Evolutionary conservation across 441 rosid genomes (phyloP).

Genomic region (Gossypium schwendimanii): DNA sequence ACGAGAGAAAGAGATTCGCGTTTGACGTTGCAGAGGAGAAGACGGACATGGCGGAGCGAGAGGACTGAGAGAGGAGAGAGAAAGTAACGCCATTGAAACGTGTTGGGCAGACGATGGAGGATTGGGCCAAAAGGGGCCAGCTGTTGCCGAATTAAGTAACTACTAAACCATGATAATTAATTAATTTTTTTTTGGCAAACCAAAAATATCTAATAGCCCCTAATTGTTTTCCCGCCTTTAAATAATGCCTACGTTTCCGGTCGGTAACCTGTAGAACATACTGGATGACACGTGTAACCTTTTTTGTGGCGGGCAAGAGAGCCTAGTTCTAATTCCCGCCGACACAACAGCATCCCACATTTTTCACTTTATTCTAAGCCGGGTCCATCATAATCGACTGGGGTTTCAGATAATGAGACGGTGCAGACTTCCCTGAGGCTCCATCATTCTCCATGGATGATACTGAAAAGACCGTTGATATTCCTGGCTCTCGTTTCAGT

Average conservation of each 20-base stretch:
- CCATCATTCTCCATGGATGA: neutral
- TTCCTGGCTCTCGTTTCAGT: neutral
- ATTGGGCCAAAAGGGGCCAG: slow-evolving; percentile 5
- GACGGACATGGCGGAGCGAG: slow-evolving; percentile 7
- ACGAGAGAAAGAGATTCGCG: slow-evolving; percentile 12
- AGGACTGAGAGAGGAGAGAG: slow-evolving; percentile 5
- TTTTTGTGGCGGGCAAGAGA: too few species aligned
- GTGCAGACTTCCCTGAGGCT: neutral
- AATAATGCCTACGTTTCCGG: neutral
- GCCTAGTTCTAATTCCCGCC: slow-evolving; percentile 6
- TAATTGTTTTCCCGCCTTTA: neutral
- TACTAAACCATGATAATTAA: neutral
- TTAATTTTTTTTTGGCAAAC: neutral
- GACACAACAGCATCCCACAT: neutral
- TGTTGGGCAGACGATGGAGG: slow-evolving; percentile 15
- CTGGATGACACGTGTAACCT: slow-evolving; percentile 18
- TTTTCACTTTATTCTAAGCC: neutral
- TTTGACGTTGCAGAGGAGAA: slow-evolving; percentile 18
- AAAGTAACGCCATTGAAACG: slow-evolving; percentile 31
- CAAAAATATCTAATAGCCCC: neutral
- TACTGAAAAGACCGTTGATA: neutral
- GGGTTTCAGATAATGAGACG: neutral
- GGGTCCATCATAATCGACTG: neutral
- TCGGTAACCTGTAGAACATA: slow-evolving; percentile 15
- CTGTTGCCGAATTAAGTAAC: slow-evolving; percentile 18